Conservation (phyloP, 768 basidiomycete genomes). For the Rhodotorula diobovata region DNA sequence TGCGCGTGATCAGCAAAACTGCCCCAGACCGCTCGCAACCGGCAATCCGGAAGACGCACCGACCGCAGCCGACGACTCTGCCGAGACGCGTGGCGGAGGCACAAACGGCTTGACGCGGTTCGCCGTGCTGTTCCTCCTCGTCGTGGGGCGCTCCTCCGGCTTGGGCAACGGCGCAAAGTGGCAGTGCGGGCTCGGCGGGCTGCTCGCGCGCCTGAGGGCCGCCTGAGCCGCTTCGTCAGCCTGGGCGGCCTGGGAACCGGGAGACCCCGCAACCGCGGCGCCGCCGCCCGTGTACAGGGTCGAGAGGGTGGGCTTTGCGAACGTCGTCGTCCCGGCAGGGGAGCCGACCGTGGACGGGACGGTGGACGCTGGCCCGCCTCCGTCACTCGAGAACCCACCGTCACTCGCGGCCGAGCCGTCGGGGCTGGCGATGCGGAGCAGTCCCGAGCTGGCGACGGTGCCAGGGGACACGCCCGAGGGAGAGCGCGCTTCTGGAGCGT, state of each 20-base stretch:
- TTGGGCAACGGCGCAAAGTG: constrained; percentile 39
- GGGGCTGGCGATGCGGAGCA: neutral
- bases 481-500: neutral
- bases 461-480: no score
- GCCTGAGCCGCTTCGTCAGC: no score
- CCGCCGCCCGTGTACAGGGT: constrained; percentile 4
- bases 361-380: neutral
- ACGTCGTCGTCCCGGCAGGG: neutral
- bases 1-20: neutral
- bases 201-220: neutral
- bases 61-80: constrained; percentile 1
- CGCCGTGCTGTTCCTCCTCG: constrained; percentile 28
- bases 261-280: neutral
- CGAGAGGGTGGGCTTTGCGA: constrained; percentile 8
- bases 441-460: neutral
- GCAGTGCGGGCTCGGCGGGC: constrained; percentile 35
- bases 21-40: neutral
- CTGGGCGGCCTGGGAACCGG: neutral
- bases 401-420: constrained; percentile 12
- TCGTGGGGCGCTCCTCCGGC: constrained; percentile 25
- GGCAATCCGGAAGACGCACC: neutral
- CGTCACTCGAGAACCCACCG: constrained; percentile 6
- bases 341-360: neutral
- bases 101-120: constrained; percentile 26
- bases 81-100: constrained; percentile 4